Percentiles rank a stretch among this genome's conserved stretches.
Evolutionary conservation across 495 filamentous ascomycete genomes (phyloP).

Genomic region (Penicillium mononematosum): DNA sequence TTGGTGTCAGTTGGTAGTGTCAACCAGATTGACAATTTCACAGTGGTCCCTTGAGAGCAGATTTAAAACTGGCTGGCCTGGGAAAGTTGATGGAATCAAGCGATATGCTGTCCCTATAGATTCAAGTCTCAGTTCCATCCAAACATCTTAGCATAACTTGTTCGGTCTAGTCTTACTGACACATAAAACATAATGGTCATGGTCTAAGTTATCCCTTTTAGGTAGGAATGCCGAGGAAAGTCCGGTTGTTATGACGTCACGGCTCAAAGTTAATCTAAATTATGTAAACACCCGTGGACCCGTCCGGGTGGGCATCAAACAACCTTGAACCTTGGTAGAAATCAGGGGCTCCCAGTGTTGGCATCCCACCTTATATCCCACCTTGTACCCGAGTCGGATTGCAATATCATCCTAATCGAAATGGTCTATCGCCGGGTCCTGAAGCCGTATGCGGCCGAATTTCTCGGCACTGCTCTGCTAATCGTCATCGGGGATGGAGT

Average conservation of each 20-base stretch:
- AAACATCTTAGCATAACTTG: too few species aligned
- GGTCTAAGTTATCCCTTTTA: too few species aligned
- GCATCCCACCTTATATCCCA: background rate
- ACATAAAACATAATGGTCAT: too few species aligned
- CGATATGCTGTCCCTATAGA: too few species aligned
- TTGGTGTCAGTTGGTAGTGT: too few species aligned
- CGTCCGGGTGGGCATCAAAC: too few species aligned
- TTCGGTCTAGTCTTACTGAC: too few species aligned
- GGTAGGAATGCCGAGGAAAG: background rate
- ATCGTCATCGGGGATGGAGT: constrained; percentile 41
- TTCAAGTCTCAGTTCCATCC: too few species aligned
- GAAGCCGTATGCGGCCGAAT: constrained; percentile 37
- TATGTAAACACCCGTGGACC: background rate
- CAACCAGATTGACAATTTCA: too few species aligned
- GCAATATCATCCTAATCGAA: background rate
- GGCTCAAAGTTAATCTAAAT: background rate
- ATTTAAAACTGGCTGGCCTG: too few species aligned
- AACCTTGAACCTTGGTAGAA: background rate
- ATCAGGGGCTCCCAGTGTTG: background rate
- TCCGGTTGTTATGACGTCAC: background rate
- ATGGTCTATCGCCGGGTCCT: constrained; percentile 32
- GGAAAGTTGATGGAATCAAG: too few species aligned
- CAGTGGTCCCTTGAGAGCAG: too few species aligned
- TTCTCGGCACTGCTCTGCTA: constrained; percentile 36
- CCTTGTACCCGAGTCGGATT: background rate